These are phyloP conservation scores for Capsicum pubescens DNA, from an alignment of 257 asterid genomes.

Conservation along the genomic window DNA sequence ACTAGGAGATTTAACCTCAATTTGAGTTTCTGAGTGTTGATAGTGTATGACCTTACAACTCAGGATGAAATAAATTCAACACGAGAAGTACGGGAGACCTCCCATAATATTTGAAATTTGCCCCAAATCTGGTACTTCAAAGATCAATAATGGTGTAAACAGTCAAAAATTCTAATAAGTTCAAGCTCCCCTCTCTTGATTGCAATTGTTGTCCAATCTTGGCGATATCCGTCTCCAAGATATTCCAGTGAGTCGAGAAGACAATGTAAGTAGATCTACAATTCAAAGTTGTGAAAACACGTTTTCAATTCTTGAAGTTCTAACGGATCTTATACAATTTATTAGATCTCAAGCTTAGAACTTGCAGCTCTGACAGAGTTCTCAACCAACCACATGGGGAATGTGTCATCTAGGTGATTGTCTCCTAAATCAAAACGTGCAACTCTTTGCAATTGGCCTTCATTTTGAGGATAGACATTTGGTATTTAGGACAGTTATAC, in stretches of 20 bases:
- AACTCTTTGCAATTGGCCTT: not conserved
- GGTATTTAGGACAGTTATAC: not conserved
- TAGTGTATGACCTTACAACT: not conserved
- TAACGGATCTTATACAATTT: not conserved
- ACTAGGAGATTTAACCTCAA: not conserved
- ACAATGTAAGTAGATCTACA: not conserved
- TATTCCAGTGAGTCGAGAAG: not conserved
- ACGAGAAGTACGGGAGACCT: not conserved
- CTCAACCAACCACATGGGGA: not conserved
- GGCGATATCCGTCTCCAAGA: not conserved
- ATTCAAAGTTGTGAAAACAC: not conserved
- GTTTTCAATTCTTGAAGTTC: not conserved
- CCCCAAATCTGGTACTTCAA: not conserved
- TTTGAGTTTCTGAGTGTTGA: not conserved
- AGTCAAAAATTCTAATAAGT: not conserved
- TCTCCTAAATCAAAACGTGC: constrained; percentile 4
- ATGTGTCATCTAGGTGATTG: not conserved
- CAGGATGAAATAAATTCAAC: not conserved
- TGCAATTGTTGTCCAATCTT: not conserved
- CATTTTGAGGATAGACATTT: constrained; percentile 11
- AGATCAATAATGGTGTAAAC: not conserved
- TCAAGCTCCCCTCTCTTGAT: not conserved
- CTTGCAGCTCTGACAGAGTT: not conserved
- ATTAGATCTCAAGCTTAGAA: constrained; percentile 1
- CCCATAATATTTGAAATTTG: not conserved